These are phyloP conservation scores for Hypoxylon sp. DNA, from an alignment of 2,329 filamentous ascomycete genomes.

Conservation along the genomic window DNA sequence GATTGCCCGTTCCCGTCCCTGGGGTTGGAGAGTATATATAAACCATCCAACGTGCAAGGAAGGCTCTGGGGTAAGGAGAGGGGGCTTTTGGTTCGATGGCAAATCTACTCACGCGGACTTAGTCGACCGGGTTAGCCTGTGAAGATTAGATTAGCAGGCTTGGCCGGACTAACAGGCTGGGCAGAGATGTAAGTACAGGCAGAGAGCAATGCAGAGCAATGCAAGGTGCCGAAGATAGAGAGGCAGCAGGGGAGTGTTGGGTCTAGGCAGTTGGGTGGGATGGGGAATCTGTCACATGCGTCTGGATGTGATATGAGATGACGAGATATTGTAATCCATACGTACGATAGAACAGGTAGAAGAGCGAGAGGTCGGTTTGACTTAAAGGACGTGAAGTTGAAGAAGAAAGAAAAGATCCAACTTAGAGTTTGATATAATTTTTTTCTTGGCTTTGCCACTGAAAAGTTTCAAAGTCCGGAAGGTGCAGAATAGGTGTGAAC, in stretches of 20 bases:
- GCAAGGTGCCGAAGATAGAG: neutral
- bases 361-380: too few species aligned
- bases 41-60: neutral
- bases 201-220: neutral
- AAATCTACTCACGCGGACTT: constrained; percentile 27
- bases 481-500: too few species aligned
- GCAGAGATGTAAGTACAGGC: neutral
- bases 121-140: constrained; percentile 15
- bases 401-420: constrained; percentile 4
- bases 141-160: constrained; percentile 11
- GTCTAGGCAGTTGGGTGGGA: neutral
- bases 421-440: neutral
- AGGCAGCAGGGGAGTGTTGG: neutral
- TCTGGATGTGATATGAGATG: constrained; percentile 5
- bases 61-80: constrained; percentile 10
- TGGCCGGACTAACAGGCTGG: constrained; percentile 8
- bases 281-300: constrained; percentile 16
- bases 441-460: neutral
- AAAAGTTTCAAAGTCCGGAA: neutral
- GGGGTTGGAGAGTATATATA: neutral
- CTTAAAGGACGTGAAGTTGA: neutral
- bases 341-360: too few species aligned
- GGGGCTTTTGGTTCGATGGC: constrained; percentile 2
- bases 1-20: constrained; percentile 4
- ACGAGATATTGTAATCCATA: neutral